These are phyloP conservation scores for Xylaria sp. DNA, from an alignment of 2,329 filamentous ascomycete genomes.

Conservation along the genomic window DNA sequence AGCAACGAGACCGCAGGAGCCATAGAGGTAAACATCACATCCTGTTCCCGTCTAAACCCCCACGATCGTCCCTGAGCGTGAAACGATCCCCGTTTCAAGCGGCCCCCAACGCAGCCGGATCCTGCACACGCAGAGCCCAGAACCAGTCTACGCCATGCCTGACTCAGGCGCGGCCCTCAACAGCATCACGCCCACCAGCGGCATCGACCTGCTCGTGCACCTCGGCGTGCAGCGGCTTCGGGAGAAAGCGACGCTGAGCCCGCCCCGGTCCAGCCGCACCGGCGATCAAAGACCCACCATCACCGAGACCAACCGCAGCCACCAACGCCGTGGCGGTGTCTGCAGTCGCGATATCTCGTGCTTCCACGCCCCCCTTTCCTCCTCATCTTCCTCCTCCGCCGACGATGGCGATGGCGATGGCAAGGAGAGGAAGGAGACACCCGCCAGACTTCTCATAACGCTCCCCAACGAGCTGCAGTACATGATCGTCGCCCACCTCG, in stretches of 20 bases:
- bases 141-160: background rate
- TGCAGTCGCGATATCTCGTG: slow-evolving; percentile 14
- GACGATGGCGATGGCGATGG: too few relatives aligned
- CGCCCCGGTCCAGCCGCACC: background rate
- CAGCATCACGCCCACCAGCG: slow-evolving; percentile 13
- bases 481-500: slow-evolving; percentile 43
- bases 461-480: slow-evolving; percentile 48
- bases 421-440: background rate
- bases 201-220: slow-evolving; percentile 13
- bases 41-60: background rate
- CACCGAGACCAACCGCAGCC: background rate
- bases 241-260: slow-evolving; percentile 10
- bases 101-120: too few relatives aligned
- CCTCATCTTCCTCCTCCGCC: background rate
- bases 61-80: background rate
- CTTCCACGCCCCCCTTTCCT: slow-evolving; percentile 1
- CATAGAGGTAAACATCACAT: too few relatives aligned
- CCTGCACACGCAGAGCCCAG: too few relatives aligned
- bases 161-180: slow-evolving; percentile 2
- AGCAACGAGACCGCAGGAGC: too few relatives aligned
- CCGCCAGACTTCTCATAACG: slow-evolving; percentile 34
- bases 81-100: background rate
- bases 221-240: slow-evolving; percentile 11
- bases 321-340: slow-evolving; percentile 1
- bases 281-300: background rate